Base-by-base conservation (phyloP, 2,329 filamentous ascomycete species). In the Penicillium olsonii region DNA sequence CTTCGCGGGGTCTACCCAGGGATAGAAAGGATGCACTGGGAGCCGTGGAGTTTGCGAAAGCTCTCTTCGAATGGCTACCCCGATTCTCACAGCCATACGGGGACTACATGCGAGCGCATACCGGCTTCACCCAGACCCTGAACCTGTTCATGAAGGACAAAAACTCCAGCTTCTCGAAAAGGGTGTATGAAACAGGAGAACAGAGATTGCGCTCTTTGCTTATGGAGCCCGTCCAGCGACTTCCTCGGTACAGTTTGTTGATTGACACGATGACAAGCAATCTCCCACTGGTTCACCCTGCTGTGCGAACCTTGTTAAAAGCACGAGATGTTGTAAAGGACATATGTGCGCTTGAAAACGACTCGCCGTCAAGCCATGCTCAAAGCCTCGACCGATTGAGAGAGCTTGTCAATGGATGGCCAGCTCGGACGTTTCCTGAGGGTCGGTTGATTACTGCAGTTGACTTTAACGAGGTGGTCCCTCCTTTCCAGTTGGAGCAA, bases 261-360 rank as follows among this genome's bases (percentile, higher is more conserved):
- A 97, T 99, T 61, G 94, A 99, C 73, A 92, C 95, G 64, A 96
- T 99, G 65, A 83, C 94, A 40, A 85, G 87, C 57, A 91, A 88
- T 53, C 80, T 97, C 15, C 92, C 92, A 4, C 83, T 92, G 42
- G 85, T 88, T 8, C 92, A 97, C 67, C 89, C 91, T 2, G 92
- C 92, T 0, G 79, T 96, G 45, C 87, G 88, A 58, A 80, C 82
- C 2, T 86, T 99, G 73, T 81, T 96, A 35, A 92, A 90, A 66
- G 92, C 94, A 0, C 83, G 92, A 57, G 94, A 97, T 68, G 88
- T 96, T 45, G 91, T 99, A 58, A 91, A 92, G 17, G 94, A 95
- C 45, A 99, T 99, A 37, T 99, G 94, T 71, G 95, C 92, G 14
- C 86, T 96, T 74, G 92, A 96, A 62, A 80, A 88, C 74, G 66